Base-by-base conservation (phyloP, 805 yeast species). In the Saturnispora bothae region DNA sequence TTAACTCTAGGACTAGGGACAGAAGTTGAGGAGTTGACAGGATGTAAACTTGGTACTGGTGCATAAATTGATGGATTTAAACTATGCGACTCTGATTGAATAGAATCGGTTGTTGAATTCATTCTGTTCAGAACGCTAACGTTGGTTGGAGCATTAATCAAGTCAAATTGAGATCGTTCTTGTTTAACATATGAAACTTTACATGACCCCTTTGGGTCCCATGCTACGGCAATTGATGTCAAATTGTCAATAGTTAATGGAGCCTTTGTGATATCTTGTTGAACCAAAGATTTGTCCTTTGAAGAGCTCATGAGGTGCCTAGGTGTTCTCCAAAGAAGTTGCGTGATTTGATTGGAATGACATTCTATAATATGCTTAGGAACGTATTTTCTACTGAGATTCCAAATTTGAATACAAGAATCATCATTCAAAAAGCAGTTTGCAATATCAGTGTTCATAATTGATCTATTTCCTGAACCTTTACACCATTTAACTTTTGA, bases 341-440 rank as follows among this genome's bases (percentile, higher is more conserved):
- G 85, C 8, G 78, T 65, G 3, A 74, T 65, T 33, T 66, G 65
- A 20, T 65, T 65, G 0, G 62, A 41, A 47, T 77, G 83, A 6
- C 59, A 50, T 38, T 68, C 73, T 21, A 75, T 54, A 4, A 68
- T 63, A 45, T 69, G 63, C 29, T 68, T 66, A 1, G 96, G 95
- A 17, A 86, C 70, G 51, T 70, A 79, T 46, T 77, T 82, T 45
- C 95, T 64, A 27, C 68, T 68, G 36, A 84, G 63, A 31, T 76
- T 77, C 69, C 83, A 84, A 4, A 84, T 68, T 34, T 79, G 75
- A 5, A 82, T 66, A 22, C 73, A 69, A 2, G 81, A 71, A 48
- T 81, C 94, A 49, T 81, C 86, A 34, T 78, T 78, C 47, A 81
- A 59, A 40, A 77, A 80, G 52, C 80, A 78, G 28, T 79, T 68